These are phyloP conservation scores for Blastomyces gilchristii DNA, from an alignment of 2,329 filamentous ascomycete species.

Conservation along the genomic window DNA sequence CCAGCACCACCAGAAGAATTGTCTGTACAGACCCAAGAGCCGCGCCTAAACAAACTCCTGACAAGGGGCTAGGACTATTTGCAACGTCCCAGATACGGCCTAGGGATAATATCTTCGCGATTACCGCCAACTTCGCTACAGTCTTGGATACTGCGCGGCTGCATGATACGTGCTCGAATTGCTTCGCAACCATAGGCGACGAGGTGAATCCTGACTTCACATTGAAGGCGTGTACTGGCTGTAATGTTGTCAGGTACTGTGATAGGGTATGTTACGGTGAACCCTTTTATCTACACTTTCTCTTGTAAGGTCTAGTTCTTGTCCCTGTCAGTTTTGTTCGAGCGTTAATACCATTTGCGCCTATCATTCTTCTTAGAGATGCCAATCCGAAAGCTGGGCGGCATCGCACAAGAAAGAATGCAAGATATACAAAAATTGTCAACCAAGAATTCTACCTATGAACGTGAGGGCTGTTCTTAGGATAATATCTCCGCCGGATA, in stretches of 20 bases:
- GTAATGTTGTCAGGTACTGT: constrained; percentile 50
- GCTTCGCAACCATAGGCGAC: constrained; percentile 32
- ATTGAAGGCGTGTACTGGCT: constrained; percentile 49
- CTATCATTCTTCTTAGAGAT: constrained; percentile 33
- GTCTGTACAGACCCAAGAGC: constrained; percentile 1
- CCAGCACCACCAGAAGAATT: neutral
- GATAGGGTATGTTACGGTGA: constrained; percentile 40
- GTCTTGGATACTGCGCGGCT: constrained; percentile 46
- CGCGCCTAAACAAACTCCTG: constrained; percentile 9
- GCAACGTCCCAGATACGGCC: constrained; percentile 38
- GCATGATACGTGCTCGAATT: constrained; percentile 47
- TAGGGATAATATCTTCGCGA: constrained; percentile 41
- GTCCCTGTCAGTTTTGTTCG: neutral
- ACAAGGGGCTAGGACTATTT: constrained; percentile 46
- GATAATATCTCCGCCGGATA: constrained; percentile 35
- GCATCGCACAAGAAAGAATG: constrained; percentile 52
- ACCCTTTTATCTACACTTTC: constrained; percentile 1
- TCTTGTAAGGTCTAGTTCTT: neutral
- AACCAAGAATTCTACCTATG: constrained; percentile 43
- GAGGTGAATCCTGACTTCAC: constrained; percentile 12
- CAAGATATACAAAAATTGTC: constrained; percentile 39
- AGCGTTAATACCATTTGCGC: neutral
- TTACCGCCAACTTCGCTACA: constrained; percentile 44
- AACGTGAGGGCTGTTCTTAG: constrained; percentile 48
- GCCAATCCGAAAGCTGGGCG: constrained; percentile 51